A percentile compares a stretch with the other conserved stretches of the same genome.
phyloP scores from a whole-genome alignment of 495 filamentous ascomycete species.

The Sordaria brevicollis region DNA sequence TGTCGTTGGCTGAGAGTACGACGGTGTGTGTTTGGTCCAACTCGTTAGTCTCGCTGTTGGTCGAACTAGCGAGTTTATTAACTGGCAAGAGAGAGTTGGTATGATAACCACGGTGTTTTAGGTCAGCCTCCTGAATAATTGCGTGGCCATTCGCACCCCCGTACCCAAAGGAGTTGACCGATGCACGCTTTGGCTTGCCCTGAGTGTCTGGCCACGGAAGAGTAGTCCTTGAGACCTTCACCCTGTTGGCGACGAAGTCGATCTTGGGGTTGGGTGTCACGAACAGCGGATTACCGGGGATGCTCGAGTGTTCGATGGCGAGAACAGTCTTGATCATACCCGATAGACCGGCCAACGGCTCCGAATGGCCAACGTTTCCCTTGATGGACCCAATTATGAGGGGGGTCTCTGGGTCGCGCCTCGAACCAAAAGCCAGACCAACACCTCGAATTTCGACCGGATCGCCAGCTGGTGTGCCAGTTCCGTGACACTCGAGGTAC shows the following conservation, averaged over 20 bases:
- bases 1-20: constrained; percentile 13
- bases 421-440: constrained; percentile 2
- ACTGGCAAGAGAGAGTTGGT: not conserved
- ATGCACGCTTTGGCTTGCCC: constrained; percentile 17
- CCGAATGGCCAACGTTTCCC: constrained; percentile 34
- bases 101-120: not conserved
- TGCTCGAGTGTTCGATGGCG: constrained; percentile 25
- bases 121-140: constrained; percentile 28
- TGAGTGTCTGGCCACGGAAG: constrained; percentile 3
- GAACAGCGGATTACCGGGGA: constrained; percentile 22
- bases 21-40: not conserved
- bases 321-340: constrained; percentile 27
- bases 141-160: constrained; percentile 46
- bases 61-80: not conserved
- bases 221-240: not conserved
- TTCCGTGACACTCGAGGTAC: constrained; percentile 41
- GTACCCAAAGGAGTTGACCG: constrained; percentile 45
- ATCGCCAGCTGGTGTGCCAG: constrained; percentile 43
- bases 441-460: constrained; percentile 28
- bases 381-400: constrained; percentile 34
- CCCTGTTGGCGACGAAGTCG: constrained; percentile 4
- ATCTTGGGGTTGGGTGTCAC: constrained; percentile 34
- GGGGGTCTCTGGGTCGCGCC: not conserved
- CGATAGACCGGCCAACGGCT: constrained; percentile 25
- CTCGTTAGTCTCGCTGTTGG: not conserved